Base-by-base conservation (phyloP, 306 rosid species). In the Heteromeles arbutifolia region DNA sequence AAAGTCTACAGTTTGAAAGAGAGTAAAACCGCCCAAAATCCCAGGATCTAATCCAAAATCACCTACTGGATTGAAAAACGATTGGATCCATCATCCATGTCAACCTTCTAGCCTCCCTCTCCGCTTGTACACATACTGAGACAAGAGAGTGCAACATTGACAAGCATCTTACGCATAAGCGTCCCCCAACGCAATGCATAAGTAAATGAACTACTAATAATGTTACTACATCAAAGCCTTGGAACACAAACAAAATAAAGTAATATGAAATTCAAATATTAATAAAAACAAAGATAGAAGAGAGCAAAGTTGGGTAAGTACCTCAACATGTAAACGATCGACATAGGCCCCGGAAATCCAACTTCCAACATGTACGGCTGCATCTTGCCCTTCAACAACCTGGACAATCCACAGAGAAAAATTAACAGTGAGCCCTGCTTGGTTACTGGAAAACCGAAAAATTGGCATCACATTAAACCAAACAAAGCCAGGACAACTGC, bases 351-450 rank as follows among this genome's bases (percentile, higher is more conserved):
- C 96, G 0, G 93, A 84, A 66, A 90, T 90, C 99, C 98, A 96
- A 78, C 84, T 83, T 52, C 97, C 90, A 17, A 96, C 91, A 21
- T 74, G 85, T 61, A 82, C 83, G 61, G 92, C 92, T 0, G 82
- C 90, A 74, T 90, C 98, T 85, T 87, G 79, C 13, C 97, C 99
- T 96, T 96, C 99, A 76, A 93, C 97, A 3, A 91, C 98, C 99
- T 96, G 82, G 41, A 73, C 24, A 54, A 69, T 37, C 66, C 26
- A 73, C 64, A 41, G 5, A 70, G 31, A 64, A 44, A 80, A 61
- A 19, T 18, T 44, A 75, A 70, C 11, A 9, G 25, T 8, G 6
- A 70, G 22, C 25, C 24, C 74, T 32, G 22, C n/a, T 48, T 63
- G 5, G 31, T 72, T 57, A 12, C 76, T 18, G 17, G 22, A 18